A percentile compares a stretch with the other conserved stretches of the same genome.
These are phyloP conservation scores for Spiraea crenata DNA, from an alignment of 331 rosid species.

Conservation along the genomic window DNA sequence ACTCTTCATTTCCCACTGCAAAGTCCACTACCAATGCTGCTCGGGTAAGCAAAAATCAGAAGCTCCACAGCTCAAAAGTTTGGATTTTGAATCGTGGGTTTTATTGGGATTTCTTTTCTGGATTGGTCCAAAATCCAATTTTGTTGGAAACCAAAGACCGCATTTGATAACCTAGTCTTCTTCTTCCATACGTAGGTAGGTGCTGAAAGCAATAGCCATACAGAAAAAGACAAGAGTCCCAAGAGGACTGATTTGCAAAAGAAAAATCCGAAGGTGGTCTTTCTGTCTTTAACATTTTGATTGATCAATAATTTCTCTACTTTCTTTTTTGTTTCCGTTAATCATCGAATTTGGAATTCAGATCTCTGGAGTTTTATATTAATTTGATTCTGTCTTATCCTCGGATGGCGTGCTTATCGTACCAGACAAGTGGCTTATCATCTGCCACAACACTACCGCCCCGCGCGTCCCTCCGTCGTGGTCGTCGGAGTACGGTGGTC, in stretches of 20 bases:
- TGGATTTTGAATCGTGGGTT: neutral
- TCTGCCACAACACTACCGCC: neutral
- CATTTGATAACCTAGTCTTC: neutral
- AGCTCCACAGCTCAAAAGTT: neutral
- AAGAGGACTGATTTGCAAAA: neutral
- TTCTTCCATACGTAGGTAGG: neutral
- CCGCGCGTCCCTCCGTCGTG: neutral
- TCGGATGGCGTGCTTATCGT: neutral
- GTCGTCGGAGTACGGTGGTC: neutral
- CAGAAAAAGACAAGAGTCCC: neutral
- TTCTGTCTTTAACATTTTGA: neutral
- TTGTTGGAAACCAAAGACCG: too few relatives aligned
- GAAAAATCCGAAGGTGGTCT: neutral
- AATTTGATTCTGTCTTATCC: neutral
- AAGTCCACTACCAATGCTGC: too few relatives aligned
- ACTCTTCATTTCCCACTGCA: too few relatives aligned
- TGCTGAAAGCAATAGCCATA: neutral
- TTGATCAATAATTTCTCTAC: too few relatives aligned
- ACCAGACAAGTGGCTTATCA: neutral
- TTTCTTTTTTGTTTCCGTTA: neutral
- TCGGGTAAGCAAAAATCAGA: too few relatives aligned
- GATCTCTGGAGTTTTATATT: constrained; percentile 2
- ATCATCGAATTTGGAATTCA: neutral
- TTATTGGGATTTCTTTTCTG: neutral
- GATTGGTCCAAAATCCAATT: neutral